These are phyloP conservation scores for Pythium scleroteichum DNA, from an alignment of 352 stramenopile species.

Conservation along the genomic window DNA sequence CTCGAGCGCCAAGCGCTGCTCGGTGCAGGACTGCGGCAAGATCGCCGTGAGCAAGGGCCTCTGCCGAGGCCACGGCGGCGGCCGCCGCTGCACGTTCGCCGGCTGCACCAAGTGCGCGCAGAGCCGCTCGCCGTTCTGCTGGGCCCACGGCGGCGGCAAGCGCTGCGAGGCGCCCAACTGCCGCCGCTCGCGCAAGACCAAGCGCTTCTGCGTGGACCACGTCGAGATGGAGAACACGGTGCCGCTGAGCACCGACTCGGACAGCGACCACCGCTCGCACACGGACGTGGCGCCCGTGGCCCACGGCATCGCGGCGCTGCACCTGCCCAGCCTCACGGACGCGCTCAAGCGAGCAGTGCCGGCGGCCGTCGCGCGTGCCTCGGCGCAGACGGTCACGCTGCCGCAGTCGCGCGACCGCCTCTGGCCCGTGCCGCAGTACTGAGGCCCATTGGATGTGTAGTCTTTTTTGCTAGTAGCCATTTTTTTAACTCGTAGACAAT, in stretches of 20 bases:
- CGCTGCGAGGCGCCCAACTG: conserved; percentile 71
- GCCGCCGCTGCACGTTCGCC: conserved; percentile 57
- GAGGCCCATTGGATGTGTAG: too few relatives aligned
- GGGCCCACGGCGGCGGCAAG: conserved; percentile 70
- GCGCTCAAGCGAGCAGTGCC: conserved; percentile 26
- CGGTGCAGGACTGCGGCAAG: conserved; percentile 63
- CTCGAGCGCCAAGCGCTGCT: conserved; percentile 69
- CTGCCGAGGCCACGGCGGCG: conserved; percentile 73
- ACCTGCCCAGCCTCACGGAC: conserved; percentile 30
- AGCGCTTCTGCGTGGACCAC: conserved; percentile 77
- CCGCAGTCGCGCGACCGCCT: conserved; percentile 30
- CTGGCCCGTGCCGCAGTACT: conserved; percentile 13
- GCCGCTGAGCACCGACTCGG: conserved; percentile 38
- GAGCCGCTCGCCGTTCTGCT: conserved; percentile 75
- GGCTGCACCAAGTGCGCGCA: conserved; percentile 76
- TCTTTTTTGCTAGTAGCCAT: not conserved
- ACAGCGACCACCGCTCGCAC: conserved; percentile 39
- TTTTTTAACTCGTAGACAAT: not conserved
- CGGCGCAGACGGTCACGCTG: conserved; percentile 20
- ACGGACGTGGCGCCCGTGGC: conserved; percentile 16
- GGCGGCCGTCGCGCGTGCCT: conserved; percentile 13
- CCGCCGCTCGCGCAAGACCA: conserved; percentile 71
- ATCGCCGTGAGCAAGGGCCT: conserved; percentile 74
- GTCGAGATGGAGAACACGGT: conserved; percentile 62
- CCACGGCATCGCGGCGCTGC: conserved; percentile 10